Base-by-base conservation (phyloP, 352 stramenopile species). In the Phytophthora cajani region DNA sequence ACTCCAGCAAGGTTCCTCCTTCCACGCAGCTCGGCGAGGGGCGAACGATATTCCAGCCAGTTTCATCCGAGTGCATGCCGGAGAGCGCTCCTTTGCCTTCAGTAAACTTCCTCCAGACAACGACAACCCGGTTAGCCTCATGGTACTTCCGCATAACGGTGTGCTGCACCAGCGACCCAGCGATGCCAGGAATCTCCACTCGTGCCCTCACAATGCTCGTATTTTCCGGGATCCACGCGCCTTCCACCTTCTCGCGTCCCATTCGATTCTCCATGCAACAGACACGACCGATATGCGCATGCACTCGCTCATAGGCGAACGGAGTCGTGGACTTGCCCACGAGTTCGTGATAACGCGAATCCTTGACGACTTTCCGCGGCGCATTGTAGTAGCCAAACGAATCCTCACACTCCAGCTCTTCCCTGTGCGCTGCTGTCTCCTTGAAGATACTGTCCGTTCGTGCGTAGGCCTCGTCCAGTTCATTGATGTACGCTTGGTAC, bases 11-110 rank as follows among this genome's bases (percentile, higher is more conserved):
- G 8, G 72, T 67, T 1, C 62, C 42, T 14, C 56, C 61, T 3
- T 47, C 40, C 16, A 32, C 40, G 32, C 32, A 59, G 25, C 50
- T 62, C 5, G 40, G 12, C 12, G 70, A 76, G 5, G 74, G 66
- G 0, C 67, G 71, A 1, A 81, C 19, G 19, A 79, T 64, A 30
- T 66, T 72, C 84, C 84, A 91, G 3, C 81, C 81, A 1, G 79
- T 91, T 57, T 90, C 80, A 27, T 91, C 81, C 38, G 78, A 81
- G 55, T 82, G 78, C 72, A 89, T 80, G 0, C 74, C 75, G 58
- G 71, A 77, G 42, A 76, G 75, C 11, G 17, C 38, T 1, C 75
- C 63, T 38, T 79, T 77, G 10, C 80, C 78, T 44, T 89, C 75
- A 0, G 62, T 72, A 17, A 85, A 77, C 17, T 78, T 79, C 19